These are phyloP conservation scores for Entomortierella parvispora DNA, from an alignment of 192 early-diverging fungal species.

Conservation along the genomic window DNA sequence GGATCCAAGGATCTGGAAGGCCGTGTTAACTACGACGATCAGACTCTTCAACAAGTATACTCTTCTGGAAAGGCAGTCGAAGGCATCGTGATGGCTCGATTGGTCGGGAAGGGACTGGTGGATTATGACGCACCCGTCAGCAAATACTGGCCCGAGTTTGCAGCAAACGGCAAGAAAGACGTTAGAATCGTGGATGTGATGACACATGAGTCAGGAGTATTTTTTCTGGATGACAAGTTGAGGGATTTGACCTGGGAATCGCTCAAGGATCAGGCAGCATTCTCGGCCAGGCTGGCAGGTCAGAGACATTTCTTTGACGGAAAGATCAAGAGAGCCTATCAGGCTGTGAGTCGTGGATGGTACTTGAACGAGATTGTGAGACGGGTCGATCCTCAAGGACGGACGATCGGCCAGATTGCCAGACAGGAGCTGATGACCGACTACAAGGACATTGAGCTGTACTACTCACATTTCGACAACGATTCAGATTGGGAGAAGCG, in stretches of 20 bases:
- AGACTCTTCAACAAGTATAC: constrained; percentile 73
- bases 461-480: constrained; percentile 52
- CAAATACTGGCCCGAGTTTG: constrained; percentile 82
- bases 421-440: constrained; percentile 63
- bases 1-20: constrained; percentile 61
- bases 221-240: constrained; percentile 60
- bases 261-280: constrained; percentile 57
- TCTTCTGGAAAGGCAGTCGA: constrained; percentile 71
- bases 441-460: constrained; percentile 62
- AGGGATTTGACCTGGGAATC: constrained; percentile 53
- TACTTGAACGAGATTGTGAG: constrained; percentile 80
- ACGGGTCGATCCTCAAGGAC: constrained; percentile 64
- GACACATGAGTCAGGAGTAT: constrained; percentile 71
- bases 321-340: constrained; percentile 59
- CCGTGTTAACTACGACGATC: constrained; percentile 55
- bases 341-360: constrained; percentile 74
- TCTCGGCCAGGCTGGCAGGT: constrained; percentile 61
- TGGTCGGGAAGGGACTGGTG: constrained; percentile 67
- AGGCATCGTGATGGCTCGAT: constrained; percentile 64
- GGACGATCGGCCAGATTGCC: constrained; percentile 70
- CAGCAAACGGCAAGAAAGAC: constrained; percentile 71
- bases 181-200: constrained; percentile 73
- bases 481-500: constrained; percentile 35
- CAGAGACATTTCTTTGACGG: constrained; percentile 78
- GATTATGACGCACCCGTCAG: constrained; percentile 61